Percentiles rank a stretch among this genome's conserved stretches.
phyloP scores from a whole-genome alignment of 768 basidiomycete species.

The Cystofilobasidium ferigula region DNA sequence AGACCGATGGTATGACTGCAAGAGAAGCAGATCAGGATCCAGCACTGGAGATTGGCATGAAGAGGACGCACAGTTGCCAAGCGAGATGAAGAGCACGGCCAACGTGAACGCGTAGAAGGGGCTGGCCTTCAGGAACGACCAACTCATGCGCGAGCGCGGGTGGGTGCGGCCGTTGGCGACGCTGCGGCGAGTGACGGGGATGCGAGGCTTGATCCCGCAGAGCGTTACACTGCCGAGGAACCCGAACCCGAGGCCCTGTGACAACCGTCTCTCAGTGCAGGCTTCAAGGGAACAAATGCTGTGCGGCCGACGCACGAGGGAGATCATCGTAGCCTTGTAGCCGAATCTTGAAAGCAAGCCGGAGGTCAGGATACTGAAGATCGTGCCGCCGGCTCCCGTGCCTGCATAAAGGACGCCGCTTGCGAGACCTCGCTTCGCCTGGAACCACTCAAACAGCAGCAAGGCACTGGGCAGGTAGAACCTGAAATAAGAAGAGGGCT shows the following conservation, averaged over 20 bases:
- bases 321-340: slow-evolving; percentile 34
- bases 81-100: slow-evolving; percentile 29
- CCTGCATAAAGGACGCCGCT: slow-evolving; percentile 32
- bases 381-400: slow-evolving; percentile 31
- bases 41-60: no score
- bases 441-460: neutral
- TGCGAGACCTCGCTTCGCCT: neutral
- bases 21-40: no score
- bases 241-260: slow-evolving; percentile 29
- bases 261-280: neutral
- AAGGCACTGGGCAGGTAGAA: neutral
- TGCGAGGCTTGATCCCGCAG: neutral
- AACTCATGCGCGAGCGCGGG: neutral
- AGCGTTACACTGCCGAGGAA: slow-evolving; percentile 26
- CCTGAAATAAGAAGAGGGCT: no score
- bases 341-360: slow-evolving; percentile 30
- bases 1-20: slow-evolving; percentile 29
- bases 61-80: no score
- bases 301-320: slow-evolving; percentile 19
- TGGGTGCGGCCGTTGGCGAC: neutral
- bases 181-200: neutral
- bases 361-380: slow-evolving; percentile 31
- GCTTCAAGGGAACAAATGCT: neutral
- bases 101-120: slow-evolving; percentile 28
- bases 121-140: slow-evolving; percentile 13